Conservation (phyloP, 208 protist genomes). For the Wallacemonas sp. region DNA sequence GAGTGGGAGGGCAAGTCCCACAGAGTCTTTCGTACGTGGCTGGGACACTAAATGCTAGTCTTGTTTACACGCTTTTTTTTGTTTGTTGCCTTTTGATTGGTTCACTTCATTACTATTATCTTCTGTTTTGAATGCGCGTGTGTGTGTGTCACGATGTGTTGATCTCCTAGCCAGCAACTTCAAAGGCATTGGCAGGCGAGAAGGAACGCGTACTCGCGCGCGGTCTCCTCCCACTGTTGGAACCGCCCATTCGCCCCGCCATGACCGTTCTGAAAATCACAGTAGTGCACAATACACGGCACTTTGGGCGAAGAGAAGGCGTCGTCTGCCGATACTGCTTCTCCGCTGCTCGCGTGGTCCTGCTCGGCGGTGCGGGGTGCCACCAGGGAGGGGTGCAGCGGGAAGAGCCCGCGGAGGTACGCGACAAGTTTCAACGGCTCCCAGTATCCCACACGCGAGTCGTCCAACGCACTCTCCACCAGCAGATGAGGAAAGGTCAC, state of each 20-base stretch:
- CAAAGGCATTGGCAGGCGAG: slow-evolving; percentile 12
- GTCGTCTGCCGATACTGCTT: neutral
- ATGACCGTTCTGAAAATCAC: slow-evolving; percentile 57
- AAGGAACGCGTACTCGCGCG: slow-evolving; percentile 68
- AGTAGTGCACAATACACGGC: slow-evolving; percentile 46
- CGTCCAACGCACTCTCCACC: slow-evolving; percentile 57
- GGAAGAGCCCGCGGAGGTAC: slow-evolving; percentile 25
- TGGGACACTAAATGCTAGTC: too few relatives aligned
- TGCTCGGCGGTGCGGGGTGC: neutral
- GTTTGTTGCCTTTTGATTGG: too few relatives aligned
- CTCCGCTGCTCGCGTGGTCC: neutral
- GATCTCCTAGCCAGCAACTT: too few relatives aligned
- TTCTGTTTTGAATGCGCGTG: too few relatives aligned
- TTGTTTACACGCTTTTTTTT: too few relatives aligned
- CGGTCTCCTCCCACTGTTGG: slow-evolving; percentile 54
- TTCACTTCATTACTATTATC: too few relatives aligned
- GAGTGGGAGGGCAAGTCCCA: too few relatives aligned
- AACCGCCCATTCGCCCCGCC: slow-evolving; percentile 62
- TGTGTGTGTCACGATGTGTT: too few relatives aligned
- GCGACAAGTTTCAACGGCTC: slow-evolving; percentile 60
- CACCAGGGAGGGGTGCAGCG: neutral
- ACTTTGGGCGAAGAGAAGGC: too few relatives aligned
- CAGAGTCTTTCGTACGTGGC: too few relatives aligned
- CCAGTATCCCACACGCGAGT: slow-evolving; percentile 72
- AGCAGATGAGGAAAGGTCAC: slow-evolving; percentile 44